Evolutionary conservation across 2,329 filamentous ascomycete species (phyloP).

Genomic region (Cladobotryum protrusum): DNA sequence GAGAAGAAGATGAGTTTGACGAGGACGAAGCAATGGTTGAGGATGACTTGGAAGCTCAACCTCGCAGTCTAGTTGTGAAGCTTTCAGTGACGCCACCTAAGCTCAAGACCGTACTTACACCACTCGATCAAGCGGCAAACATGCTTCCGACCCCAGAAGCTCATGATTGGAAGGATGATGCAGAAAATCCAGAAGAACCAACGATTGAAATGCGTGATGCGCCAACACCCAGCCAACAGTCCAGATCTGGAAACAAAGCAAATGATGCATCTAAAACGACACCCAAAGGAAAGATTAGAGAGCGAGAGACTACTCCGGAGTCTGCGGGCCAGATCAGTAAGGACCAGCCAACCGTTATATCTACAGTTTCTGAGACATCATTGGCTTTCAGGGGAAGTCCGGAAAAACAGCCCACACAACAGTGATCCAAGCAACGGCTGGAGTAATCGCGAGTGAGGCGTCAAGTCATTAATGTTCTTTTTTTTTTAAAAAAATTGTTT

Average conservation of each 20-base stretch:
- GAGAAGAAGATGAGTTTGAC: slow-evolving; percentile 55
- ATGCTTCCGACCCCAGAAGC: slow-evolving; percentile 18
- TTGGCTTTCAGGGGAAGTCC: slow-evolving; percentile 57
- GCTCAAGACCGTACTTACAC: slow-evolving; percentile 26
- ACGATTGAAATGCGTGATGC: slow-evolving; percentile 23
- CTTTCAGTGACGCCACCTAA: slow-evolving; percentile 48
- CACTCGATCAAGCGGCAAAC: slow-evolving; percentile 18
- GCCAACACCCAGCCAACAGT: slow-evolving; percentile 7
- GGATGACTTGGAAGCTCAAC: slow-evolving; percentile 43
- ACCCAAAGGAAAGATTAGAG: background rate
- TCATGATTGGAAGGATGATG: slow-evolving; percentile 15
- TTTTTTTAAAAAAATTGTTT: slow-evolving; percentile 5
- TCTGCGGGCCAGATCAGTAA: slow-evolving; percentile 7
- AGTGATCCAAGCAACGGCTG: slow-evolving; percentile 24
- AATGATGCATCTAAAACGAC: background rate
- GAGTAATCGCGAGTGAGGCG: slow-evolving; percentile 21
- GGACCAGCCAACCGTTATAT: slow-evolving; percentile 23
- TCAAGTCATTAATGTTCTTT: slow-evolving; percentile 12
- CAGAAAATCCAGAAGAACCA: slow-evolving; percentile 11
- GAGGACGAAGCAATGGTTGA: slow-evolving; percentile 51
- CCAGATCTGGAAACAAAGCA: background rate
- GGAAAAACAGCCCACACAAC: slow-evolving; percentile 42
- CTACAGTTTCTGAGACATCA: slow-evolving; percentile 34
- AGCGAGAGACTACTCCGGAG: slow-evolving; percentile 13
- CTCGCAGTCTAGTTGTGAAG: slow-evolving; percentile 67